A percentile compares a stretch with the other conserved stretches of the same genome.
phyloP scores from a whole-genome alignment of 805 yeast genomes.

The Wickerhamiella musiphila region DNA sequence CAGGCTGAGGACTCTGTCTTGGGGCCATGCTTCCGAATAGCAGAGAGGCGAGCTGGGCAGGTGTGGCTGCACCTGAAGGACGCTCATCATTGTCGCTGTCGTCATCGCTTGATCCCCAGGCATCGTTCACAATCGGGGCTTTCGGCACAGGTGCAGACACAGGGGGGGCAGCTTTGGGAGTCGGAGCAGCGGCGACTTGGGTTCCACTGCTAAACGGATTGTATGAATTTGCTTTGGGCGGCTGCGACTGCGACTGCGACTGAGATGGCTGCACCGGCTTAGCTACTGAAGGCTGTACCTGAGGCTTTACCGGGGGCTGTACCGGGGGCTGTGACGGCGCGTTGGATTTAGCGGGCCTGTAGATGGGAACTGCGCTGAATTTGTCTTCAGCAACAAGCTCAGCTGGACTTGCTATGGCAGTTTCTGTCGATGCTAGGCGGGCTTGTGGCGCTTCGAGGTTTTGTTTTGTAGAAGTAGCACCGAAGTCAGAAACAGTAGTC shows the following conservation, averaged over 20 bases:
- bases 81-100: conserved; percentile 18
- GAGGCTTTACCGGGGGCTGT: too few species aligned
- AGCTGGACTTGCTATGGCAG: too few species aligned
- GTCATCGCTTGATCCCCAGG: conserved; percentile 21
- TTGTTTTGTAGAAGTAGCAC: too few species aligned
- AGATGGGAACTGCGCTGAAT: too few species aligned
- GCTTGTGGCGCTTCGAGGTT: too few species aligned
- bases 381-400: too few species aligned
- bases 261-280: not conserved
- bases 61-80: conserved; percentile 21
- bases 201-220: conserved; percentile 2
- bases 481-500: too few species aligned
- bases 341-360: too few species aligned
- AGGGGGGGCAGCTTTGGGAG: conserved; percentile 5
- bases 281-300: too few species aligned
- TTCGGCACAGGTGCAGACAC: conserved; percentile 3
- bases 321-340: too few species aligned
- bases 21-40: conserved; percentile 27
- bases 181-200: conserved; percentile 6
- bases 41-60: conserved; percentile 27
- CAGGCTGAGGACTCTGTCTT: conserved; percentile 12
- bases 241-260: conserved; percentile 2
- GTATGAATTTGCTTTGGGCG: not conserved
- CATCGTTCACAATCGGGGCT: conserved; percentile 13
- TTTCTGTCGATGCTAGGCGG: too few species aligned